Evolutionary conservation across 2,329 filamentous ascomycete genomes (phyloP).

Genomic region (Fusarium sp.): DNA sequence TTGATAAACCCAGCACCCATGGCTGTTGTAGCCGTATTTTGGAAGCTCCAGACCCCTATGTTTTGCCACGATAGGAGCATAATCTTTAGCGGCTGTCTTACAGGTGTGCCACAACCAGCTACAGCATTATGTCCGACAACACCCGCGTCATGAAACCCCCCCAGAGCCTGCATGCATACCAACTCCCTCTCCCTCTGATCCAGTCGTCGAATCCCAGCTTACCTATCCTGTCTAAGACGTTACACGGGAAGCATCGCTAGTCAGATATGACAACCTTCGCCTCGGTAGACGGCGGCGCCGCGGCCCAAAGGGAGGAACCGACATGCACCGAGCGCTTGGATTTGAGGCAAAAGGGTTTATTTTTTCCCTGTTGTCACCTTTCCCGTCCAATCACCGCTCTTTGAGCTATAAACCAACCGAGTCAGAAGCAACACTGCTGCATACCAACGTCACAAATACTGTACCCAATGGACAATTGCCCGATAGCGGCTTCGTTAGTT

Average conservation of each 20-base stretch:
- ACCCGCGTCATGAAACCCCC: slow-evolving; percentile 46
- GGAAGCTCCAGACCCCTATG: slow-evolving; percentile 39
- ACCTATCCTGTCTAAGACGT: slow-evolving; percentile 42
- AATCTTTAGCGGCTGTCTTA: slow-evolving; percentile 39
- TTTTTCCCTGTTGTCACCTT: slow-evolving; percentile 3
- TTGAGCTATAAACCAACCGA: slow-evolving; percentile 8
- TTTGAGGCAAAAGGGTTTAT: slow-evolving; percentile 24
- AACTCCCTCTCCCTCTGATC: slow-evolving; percentile 1
- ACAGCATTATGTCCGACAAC: slow-evolving; percentile 36
- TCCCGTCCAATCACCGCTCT: slow-evolving; percentile 27
- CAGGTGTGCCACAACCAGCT: slow-evolving; percentile 43
- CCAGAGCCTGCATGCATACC: slow-evolving; percentile 8
- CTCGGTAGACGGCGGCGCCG: slow-evolving; percentile 26
- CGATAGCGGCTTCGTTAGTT: slow-evolving; percentile 38
- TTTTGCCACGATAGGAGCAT: slow-evolving; percentile 38
- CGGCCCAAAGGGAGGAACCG: slow-evolving; percentile 19
- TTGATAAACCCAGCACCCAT: slow-evolving; percentile 8
- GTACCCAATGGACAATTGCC: slow-evolving; percentile 12
- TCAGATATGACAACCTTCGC: slow-evolving; percentile 35
- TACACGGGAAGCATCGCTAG: slow-evolving; percentile 41
- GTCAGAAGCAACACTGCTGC: slow-evolving; percentile 27
- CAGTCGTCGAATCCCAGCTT: slow-evolving; percentile 19
- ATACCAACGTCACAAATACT: slow-evolving; percentile 27
- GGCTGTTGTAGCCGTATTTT: slow-evolving; percentile 21
- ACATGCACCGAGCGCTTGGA: slow-evolving; percentile 17